phyloP scores from a whole-genome alignment of 2,329 filamentous ascomycete genomes.

The Scedosporium dehoogii region DNA sequence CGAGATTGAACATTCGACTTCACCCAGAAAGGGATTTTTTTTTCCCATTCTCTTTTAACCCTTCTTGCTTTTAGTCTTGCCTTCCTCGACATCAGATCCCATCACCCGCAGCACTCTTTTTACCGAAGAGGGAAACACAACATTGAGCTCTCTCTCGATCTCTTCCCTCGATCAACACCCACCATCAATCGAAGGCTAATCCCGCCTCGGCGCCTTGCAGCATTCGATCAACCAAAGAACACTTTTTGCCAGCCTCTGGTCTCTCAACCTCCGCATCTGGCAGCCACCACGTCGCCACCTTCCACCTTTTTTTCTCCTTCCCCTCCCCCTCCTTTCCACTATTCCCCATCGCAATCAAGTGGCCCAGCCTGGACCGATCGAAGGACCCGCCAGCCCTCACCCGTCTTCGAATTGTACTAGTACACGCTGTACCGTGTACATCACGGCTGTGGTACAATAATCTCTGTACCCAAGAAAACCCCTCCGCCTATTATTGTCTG shows the following conservation, averaged over 20 bases:
- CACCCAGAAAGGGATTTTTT: neutral
- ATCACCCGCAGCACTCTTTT: too few species aligned
- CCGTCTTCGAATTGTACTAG: neutral
- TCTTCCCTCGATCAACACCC: too few species aligned
- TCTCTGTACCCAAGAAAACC: neutral
- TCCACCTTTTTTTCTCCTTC: neutral
- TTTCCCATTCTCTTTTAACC: neutral
- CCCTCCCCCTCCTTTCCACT: neutral
- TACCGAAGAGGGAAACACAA: too few species aligned
- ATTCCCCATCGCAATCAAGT: neutral
- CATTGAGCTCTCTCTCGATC: too few species aligned
- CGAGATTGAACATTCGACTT: conserved; percentile 3
- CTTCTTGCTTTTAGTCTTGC: neutral
- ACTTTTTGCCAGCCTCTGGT: neutral
- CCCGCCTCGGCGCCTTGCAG: too few species aligned
- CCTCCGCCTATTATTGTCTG: neutral
- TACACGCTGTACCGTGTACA: neutral
- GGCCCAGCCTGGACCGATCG: neutral
- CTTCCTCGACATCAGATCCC: too few species aligned
- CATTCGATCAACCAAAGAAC: neutral
- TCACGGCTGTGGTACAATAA: neutral
- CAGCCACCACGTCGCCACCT: neutral
- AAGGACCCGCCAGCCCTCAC: neutral
- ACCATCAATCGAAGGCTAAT: too few species aligned
- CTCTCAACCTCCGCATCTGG: neutral